Evolutionary conservation across 2,329 filamentous ascomycete genomes (phyloP).

Genomic region (Fusarium sp.): DNA sequence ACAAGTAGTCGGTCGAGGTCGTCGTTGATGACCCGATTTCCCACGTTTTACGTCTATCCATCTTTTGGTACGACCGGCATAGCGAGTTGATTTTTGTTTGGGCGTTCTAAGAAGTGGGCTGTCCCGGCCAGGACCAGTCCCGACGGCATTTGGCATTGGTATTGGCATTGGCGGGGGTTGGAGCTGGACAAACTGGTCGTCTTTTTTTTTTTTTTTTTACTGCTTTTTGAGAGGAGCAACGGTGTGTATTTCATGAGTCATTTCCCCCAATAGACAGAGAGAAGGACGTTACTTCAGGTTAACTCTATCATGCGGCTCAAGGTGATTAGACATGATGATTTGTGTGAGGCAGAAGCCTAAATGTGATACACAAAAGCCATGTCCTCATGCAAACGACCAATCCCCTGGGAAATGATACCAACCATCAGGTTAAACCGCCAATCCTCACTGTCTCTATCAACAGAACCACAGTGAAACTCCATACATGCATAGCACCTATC

Average conservation of each 20-base stretch:
- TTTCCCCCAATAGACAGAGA: slow-evolving; percentile 27
- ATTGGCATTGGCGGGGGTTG: slow-evolving; percentile 23
- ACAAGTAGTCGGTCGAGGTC: slow-evolving; percentile 30
- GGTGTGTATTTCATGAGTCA: slow-evolving; percentile 28
- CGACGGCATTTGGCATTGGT: slow-evolving; percentile 6
- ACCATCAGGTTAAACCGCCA: not conserved
- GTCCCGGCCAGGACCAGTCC: slow-evolving; percentile 23
- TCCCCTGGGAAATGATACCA: not conserved
- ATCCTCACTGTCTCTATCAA: not conserved
- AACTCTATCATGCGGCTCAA: not conserved
- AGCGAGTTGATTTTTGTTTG: slow-evolving; percentile 38
- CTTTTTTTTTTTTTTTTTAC: slow-evolving; percentile 20
- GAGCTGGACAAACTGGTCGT: slow-evolving; percentile 15
- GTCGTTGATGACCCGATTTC: not conserved
- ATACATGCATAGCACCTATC: slow-evolving; percentile 5
- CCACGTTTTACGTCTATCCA: slow-evolving; percentile 26
- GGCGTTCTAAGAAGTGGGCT: slow-evolving; percentile 37
- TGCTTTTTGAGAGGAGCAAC: slow-evolving; percentile 32
- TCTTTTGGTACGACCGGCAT: slow-evolving; percentile 34
- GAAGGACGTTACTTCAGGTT: slow-evolving; percentile 3
- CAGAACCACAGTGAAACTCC: slow-evolving; percentile 22
- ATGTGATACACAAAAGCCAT: not conserved
- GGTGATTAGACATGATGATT: not conserved
- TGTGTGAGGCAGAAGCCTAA: not conserved
- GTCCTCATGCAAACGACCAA: not conserved